Evolutionary conservation across 768 basidiomycete genomes (phyloP).

Genomic region (Pisolithus microcarpus): DNA sequence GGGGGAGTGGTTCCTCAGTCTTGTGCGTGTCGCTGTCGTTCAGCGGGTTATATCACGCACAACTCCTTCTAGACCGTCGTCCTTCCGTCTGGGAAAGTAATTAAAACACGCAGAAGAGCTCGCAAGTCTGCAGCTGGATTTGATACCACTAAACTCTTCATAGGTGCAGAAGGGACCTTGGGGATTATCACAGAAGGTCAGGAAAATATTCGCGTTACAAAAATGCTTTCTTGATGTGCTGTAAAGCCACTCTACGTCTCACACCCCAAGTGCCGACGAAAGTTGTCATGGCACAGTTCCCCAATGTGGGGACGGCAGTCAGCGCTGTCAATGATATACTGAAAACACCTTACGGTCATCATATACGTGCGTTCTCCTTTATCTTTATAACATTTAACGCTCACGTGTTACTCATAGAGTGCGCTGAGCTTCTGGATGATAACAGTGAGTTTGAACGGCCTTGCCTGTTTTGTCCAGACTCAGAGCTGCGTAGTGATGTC

Average conservation of each 20-base stretch:
- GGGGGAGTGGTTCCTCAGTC: conserved; percentile 81
- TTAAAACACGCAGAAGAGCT: conserved; percentile 75
- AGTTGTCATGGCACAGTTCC: conserved; percentile 86
- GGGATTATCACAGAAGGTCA: conserved; percentile 84
- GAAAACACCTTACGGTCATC: conserved; percentile 55
- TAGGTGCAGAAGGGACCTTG: conserved; percentile 84
- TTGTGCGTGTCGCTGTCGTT: conserved; percentile 37
- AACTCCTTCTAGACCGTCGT: conserved; percentile 62
- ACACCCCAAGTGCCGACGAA: conserved; percentile 75
- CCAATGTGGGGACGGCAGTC: conserved; percentile 68
- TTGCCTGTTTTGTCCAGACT: neutral
- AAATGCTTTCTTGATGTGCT: neutral
- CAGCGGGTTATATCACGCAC: conserved; percentile 16
- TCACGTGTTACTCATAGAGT: conserved; percentile 43
- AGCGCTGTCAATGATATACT: conserved; percentile 78
- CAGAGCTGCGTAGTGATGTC: conserved; percentile 50
- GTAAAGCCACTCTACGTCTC: conserved; percentile 70
- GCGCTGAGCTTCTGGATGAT: conserved; percentile 82
- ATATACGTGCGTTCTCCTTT: conserved; percentile 52
- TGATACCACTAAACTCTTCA: conserved; percentile 81
- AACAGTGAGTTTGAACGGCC: conserved; percentile 37
- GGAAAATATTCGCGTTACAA: neutral
- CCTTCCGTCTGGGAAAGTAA: conserved; percentile 75
- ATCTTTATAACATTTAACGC: neutral
- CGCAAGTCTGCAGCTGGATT: conserved; percentile 85